phyloP scores from a whole-genome alignment of 805 yeast genomes.

The Candida piceae region DNA sequence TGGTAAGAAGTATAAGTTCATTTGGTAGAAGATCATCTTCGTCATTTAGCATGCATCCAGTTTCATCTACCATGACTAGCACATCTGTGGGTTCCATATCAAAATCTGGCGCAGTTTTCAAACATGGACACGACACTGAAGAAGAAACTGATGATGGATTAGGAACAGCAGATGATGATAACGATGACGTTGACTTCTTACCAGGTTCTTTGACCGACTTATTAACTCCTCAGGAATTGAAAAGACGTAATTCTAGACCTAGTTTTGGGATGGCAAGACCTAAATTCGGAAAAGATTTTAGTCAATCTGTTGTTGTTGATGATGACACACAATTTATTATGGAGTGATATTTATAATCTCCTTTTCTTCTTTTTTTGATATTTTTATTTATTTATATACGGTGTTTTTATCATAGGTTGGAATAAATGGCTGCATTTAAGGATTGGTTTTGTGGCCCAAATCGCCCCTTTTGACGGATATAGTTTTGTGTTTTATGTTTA shows the following conservation, averaged over 20 bases:
- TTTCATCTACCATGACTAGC: background rate
- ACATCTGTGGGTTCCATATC: background rate
- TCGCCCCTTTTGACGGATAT: no score
- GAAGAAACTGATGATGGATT: constrained; percentile 20
- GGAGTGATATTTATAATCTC: constrained; percentile 19
- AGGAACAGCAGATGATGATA: constrained; percentile 21
- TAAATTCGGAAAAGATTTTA: constrained; percentile 5
- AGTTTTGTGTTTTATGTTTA: no score
- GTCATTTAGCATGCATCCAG: background rate
- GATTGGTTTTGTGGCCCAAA: no score
- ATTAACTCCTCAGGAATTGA: constrained; percentile 73
- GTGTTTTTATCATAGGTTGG: background rate
- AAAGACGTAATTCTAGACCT: constrained; percentile 56
- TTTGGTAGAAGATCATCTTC: background rate
- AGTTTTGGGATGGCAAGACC: constrained; percentile 10
- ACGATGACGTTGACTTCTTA: constrained; percentile 68
- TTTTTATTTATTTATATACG: background rate
- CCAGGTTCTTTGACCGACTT: constrained; percentile 79
- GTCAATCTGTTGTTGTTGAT: constrained; percentile 16
- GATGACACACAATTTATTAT: constrained; percentile 34
- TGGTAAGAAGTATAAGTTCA: background rate
- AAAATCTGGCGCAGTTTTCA: background rate
- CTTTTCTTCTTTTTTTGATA: background rate
- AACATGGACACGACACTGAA: constrained; percentile 28
- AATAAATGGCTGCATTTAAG: background rate